These are phyloP conservation scores for Didymella pinodella DNA, from an alignment of 2,329 filamentous ascomycete species.

Conservation along the genomic window DNA sequence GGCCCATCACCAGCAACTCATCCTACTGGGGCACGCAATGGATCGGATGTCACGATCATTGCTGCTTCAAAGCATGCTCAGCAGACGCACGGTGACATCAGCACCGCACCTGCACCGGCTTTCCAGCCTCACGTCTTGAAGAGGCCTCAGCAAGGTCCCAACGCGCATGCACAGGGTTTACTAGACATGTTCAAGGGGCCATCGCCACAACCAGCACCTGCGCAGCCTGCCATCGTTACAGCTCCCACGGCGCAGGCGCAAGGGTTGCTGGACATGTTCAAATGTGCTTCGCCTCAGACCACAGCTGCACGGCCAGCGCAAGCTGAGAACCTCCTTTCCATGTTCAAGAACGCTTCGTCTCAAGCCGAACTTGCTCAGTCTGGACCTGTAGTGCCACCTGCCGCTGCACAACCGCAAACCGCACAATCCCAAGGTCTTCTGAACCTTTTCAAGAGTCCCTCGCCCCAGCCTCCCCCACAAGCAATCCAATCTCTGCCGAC, in stretches of 20 bases:
- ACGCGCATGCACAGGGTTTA: constrained; percentile 32
- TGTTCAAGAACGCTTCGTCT: constrained; percentile 29
- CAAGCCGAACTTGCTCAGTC: constrained; percentile 6
- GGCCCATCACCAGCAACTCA: constrained; percentile 40
- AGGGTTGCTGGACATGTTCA: constrained; percentile 32
- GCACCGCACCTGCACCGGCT: constrained; percentile 21
- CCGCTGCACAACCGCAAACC: constrained; percentile 8
- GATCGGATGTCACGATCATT: constrained; percentile 17
- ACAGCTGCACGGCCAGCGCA: constrained; percentile 24
- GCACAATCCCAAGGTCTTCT: constrained; percentile 22
- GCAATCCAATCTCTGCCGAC: constrained; percentile 1
- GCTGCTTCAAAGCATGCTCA: constrained; percentile 17
- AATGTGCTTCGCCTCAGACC: constrained; percentile 21
- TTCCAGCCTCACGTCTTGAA: constrained; percentile 51
- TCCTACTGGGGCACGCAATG: constrained; percentile 19
- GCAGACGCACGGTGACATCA: constrained; percentile 15
- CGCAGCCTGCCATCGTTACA: neutral
- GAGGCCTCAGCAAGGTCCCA: constrained; percentile 38
- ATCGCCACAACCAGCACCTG: constrained; percentile 18
- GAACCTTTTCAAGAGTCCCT: constrained; percentile 22
- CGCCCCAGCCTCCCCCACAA: constrained; percentile 11
- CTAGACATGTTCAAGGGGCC: constrained; percentile 29
- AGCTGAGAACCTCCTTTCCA: constrained; percentile 30
- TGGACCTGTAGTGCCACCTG: constrained; percentile 25
- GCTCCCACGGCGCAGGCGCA: constrained; percentile 30